Evolutionary conservation across 2,329 filamentous ascomycete species (phyloP), one percentile per base, ranked within the genome.

Genomic region (Trichoderma koningiopsis): DNA sequence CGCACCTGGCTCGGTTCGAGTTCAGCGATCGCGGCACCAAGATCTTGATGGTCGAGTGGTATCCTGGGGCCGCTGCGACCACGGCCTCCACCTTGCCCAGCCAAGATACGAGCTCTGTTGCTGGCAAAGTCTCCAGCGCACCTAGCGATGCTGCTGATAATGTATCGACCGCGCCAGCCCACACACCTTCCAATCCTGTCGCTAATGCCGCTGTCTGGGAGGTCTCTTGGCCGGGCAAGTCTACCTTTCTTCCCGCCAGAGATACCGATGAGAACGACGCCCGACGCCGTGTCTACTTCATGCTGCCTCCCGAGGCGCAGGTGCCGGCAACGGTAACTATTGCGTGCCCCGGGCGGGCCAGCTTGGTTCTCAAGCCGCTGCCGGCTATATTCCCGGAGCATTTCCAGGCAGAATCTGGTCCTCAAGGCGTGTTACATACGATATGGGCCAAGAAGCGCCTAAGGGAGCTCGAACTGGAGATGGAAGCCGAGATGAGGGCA

Each of bases 11-110:
- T 57, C 90, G 94, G 70, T 97, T 96, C 80, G 94, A 97, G 78
- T 96, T 97, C 77, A 91, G 89, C 61, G 92, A 93, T 75, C 91
- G 94, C 72, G 93, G 93, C 52, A 96, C 93, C 72, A 97, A 97
- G 83, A 90, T 97, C 72, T 83, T 97, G 74, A 96, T 97, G 93
- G 90, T 97, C 49, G 93, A 97, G 79, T 97, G 94, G 94, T 89
- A 92, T 77, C 78, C 80, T 49, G 74, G 73, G 61, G 73, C 74
- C 53, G 72, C 72, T 43, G 63, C 60, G n/a, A 49, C 29, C 16
- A 37, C 60, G 27, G 53, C 56, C 59, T 59, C 64, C 35, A 69
- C 64, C 69, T 24, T 62, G 27, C 31, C 63, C 47, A 37, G 40
- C n/a, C 29, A 68, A 61, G 65, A 64, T 56, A 63, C 63, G 40